These are phyloP conservation scores for Suillus lakei DNA, from an alignment of 768 basidiomycete genomes.

Conservation along the genomic window DNA sequence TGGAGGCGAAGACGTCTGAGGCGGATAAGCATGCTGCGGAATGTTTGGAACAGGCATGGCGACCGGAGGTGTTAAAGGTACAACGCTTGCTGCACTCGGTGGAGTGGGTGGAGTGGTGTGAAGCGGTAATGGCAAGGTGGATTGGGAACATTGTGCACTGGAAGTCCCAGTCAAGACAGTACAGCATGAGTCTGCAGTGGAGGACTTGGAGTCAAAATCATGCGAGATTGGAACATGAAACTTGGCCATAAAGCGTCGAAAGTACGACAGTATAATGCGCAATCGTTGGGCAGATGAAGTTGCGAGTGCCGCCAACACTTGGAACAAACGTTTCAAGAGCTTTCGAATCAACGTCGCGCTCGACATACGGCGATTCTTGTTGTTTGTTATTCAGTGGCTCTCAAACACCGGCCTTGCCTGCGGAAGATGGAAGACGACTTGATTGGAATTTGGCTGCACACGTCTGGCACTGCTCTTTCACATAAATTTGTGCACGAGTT, in stretches of 20 bases:
- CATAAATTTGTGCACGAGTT: background rate
- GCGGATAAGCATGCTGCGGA: background rate
- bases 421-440: background rate
- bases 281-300: background rate
- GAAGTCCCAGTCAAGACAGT: too few relatives aligned
- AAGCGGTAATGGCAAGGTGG: background rate
- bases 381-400: background rate
- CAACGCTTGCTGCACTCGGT: too few relatives aligned
- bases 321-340: conserved; percentile 2
- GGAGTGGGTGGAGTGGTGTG: background rate
- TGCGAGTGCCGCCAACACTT: background rate
- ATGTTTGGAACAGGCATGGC: background rate
- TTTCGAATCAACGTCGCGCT: background rate
- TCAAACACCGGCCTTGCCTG: background rate
- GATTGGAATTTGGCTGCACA: background rate
- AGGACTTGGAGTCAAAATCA: background rate
- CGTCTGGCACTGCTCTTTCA: background rate
- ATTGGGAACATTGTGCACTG: background rate
- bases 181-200: background rate
- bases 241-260: conserved; percentile 2
- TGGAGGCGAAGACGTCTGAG: background rate
- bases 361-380: background rate
- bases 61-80: too few relatives aligned
- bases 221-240: background rate
- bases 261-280: background rate